Base-by-base conservation (phyloP, 169 alveolate species). In the Cryptosporidium viatorum region DNA sequence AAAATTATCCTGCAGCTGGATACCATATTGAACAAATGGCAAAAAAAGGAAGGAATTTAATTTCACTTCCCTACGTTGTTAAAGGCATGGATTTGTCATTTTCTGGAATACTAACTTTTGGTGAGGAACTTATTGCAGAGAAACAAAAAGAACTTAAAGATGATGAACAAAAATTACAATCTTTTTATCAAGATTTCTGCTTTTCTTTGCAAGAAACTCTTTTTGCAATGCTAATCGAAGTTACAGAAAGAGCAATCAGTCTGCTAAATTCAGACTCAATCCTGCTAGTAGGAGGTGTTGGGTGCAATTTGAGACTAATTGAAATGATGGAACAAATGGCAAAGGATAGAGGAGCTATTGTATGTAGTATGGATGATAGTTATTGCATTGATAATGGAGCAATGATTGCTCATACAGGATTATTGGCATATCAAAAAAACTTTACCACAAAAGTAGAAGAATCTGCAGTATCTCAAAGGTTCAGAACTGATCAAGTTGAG, bases 351-450 rank as follows among this genome's bases (percentile, higher is more conserved):
- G 98, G 98, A 29, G 99, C 99, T 16, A 93, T 93, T 71, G 96
- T 98, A 52, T 98, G 98, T 70, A 98, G 99, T 4, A 98, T 97
- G 99, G 99, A 98, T 92, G 99, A 98, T 74, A 96, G 99, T 73
- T 98, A 98, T 92, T 98, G 99, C 91, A 97, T 98, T 31, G 99
- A 98, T 91, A 98, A 98, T 93, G 99, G 99, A 8, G 99, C 99
- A 33, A 98, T 98, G 99, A 97, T 98, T 37, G 99, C 99, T n/a
- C 96, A 96, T 93, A 96, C 98, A 7, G 99, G 99, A 23, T 41
- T 96, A 48, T 70, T 97, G 33, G 96, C 95, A 91, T 96, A 91
- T 71, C 69, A 80, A 68, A 68, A 92, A 37, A 93, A 93, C 70
- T 95, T 93, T 33, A 29, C 93, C 2, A 94, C 95, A 51, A 59